Evolutionary conservation across 2,329 filamentous ascomycete genomes (phyloP).

Genomic region (Penicillium sumatraense): DNA sequence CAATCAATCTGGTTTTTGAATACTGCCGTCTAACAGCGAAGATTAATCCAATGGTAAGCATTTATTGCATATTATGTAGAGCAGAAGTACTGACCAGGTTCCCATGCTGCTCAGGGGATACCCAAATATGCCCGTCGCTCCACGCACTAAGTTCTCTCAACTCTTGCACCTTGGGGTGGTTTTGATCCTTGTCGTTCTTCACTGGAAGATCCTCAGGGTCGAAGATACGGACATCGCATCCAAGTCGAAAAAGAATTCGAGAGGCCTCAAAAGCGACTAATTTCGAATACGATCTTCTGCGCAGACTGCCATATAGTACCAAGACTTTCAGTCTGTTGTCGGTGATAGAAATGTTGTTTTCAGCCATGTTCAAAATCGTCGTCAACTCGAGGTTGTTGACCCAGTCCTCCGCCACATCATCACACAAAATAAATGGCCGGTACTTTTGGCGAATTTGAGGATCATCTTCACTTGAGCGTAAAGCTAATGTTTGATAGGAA

Average conservation of each 20-base stretch:
- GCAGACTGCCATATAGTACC: conserved; percentile 65
- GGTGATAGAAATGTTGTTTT: too few species aligned
- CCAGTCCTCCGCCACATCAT: conserved; percentile 57
- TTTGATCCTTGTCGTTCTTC: conserved; percentile 65
- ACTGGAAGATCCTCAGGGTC: conserved; percentile 63
- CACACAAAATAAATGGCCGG: conserved; percentile 62
- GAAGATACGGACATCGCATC: conserved; percentile 69
- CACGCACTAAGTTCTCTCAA: conserved; percentile 64
- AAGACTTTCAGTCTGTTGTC: conserved; percentile 58
- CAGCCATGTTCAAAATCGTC: conserved; percentile 58
- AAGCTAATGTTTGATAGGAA: too few species aligned
- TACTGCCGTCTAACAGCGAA: conserved; percentile 55
- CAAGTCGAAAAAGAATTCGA: conserved; percentile 66
- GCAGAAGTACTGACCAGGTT: conserved; percentile 56
- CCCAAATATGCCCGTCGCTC: conserved; percentile 71
- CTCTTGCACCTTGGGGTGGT: conserved; percentile 66
- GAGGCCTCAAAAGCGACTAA: conserved; percentile 64
- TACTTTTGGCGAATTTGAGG: conserved; percentile 52
- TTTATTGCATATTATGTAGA: background rate
- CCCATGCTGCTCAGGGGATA: conserved; percentile 69
- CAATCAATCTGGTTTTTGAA: conserved; percentile 75
- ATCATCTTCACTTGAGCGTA: too few species aligned
- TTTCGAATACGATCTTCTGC: conserved; percentile 62
- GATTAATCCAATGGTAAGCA: background rate
- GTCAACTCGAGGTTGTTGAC: conserved; percentile 60